Evolutionary conservation across 208 protist genomes (phyloP), one percentile per base, ranked within the genome.

Genomic region (Acanthamoeba triangularis): DNA sequence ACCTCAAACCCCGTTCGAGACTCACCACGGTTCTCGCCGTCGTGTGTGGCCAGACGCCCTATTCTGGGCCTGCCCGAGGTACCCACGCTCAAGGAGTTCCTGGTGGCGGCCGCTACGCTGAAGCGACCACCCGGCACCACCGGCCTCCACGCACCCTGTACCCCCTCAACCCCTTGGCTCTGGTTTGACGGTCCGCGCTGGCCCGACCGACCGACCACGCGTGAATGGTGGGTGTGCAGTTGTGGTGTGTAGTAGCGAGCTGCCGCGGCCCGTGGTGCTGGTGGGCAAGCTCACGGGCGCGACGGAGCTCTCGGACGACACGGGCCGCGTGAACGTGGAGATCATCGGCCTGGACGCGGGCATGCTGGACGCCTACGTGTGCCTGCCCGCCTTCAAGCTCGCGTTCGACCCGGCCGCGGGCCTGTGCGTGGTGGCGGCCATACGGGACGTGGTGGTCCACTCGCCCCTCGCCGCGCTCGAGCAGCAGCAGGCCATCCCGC

Each of bases 41-140:
- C 7, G 44, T 4, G 44, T 47, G 44, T 8, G 44, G 14, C 16
- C 20, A 85, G 78, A 18, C 37, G 78, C 5, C 78, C 78, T 3
- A 85, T 85, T 23, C 78, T 85, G 37, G 78, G 78, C 28, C 78
- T 85, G 35, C 78, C 78, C 14, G 78, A 85, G 47, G 78, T 85
- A 25, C 78, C 78, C 28, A 25, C 78, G 23, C 18, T 85, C 78
- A 85, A 59, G 28, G 78, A 85, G 25, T 85, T 85, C 56, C 41
- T 56, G 44, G 47, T 35, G 23, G 56, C 56, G 44, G 11, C 47
- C 44, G 47, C 47, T 7, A 33, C 20, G 35, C 37, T 85, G 41
- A n/a, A 30, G n/a, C 78, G 74, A 52, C 74, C 78, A 18, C 28
- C 37, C 6, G 6, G 41, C 16, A 47, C 7, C 37, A 80, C 23